Evolutionary conservation across 495 filamentous ascomycete species (phyloP).

Genomic region (Cladorrhinum samala): DNA sequence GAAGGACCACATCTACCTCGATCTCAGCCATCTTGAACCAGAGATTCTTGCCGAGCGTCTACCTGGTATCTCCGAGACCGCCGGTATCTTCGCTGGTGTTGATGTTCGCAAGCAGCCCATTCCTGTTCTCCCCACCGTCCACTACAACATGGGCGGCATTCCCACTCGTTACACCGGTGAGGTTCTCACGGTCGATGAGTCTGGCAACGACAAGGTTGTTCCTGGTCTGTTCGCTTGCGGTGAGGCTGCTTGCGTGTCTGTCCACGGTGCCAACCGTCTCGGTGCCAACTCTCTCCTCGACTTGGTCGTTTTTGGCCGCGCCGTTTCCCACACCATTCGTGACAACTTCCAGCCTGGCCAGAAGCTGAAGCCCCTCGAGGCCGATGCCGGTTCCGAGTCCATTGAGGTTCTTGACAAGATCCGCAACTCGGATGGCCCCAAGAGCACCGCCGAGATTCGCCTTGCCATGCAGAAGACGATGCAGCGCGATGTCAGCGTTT

Average conservation of each 20-base stretch:
- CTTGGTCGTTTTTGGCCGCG: constrained; percentile 93
- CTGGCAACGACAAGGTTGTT: constrained; percentile 87
- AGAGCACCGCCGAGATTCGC: constrained; percentile 79
- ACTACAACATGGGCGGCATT: constrained; percentile 99
- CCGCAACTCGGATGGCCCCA: constrained; percentile 76
- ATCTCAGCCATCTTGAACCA: constrained; percentile 86
- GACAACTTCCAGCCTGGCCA: constrained; percentile 79
- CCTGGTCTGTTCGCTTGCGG: constrained; percentile 93
- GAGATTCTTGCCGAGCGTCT: constrained; percentile 93
- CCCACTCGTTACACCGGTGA: constrained; percentile 96
- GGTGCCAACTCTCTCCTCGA: constrained; percentile 97
- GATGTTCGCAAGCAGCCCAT: constrained; percentile 96
- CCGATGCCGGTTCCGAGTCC: constrained; percentile 78
- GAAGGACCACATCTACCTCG: constrained; percentile 96
- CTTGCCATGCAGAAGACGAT: constrained; percentile 95
- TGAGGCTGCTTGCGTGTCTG: constrained; percentile 94
- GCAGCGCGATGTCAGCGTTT: constrained; percentile 95
- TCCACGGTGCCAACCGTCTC: constrained; percentile 95
- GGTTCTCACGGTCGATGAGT: constrained; percentile 76
- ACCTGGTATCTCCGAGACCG: constrained; percentile 96
- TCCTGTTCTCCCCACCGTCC: constrained; percentile 91
- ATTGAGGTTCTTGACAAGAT: constrained; percentile 82
- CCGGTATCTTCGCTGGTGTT: constrained; percentile 91
- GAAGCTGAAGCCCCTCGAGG: constrained; percentile 65
- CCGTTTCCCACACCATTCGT: constrained; percentile 90